These are phyloP conservation scores for Gautieria morchelliformis DNA, from an alignment of 768 basidiomycete species.

Conservation along the genomic window DNA sequence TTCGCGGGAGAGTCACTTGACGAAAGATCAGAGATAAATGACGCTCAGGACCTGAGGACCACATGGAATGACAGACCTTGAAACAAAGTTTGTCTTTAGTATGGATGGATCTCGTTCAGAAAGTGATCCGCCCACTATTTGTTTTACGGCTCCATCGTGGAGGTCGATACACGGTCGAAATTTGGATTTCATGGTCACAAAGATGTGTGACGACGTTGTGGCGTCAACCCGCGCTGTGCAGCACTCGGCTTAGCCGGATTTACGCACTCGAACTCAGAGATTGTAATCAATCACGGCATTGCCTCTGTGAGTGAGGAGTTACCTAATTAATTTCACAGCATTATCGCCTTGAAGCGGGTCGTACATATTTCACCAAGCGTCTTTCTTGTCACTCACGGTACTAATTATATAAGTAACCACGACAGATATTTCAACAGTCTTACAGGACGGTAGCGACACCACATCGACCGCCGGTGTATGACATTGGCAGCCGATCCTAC, in stretches of 20 bases:
- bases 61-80: slow-evolving; percentile 45
- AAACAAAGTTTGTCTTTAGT: slow-evolving; percentile 84
- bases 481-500: no score
- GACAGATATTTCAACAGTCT: not conserved
- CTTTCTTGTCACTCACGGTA: no score
- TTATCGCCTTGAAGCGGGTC: no score
- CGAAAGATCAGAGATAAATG: not conserved
- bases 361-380: no score
- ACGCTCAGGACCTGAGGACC: not conserved
- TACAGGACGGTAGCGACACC: not conserved
- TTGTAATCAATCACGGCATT: no score
- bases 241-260: no score
- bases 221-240: no score
- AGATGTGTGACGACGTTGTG: slow-evolving; percentile 8
- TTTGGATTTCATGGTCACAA: no score
- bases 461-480: no score
- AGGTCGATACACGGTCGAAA: slow-evolving; percentile 97
- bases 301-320: not conserved
- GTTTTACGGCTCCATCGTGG: slow-evolving; percentile 92
- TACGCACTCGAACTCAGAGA: no score
- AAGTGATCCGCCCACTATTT: slow-evolving; percentile 93
- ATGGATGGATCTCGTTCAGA: slow-evolving; percentile 50
- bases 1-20: slow-evolving; percentile 65
- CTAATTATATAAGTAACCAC: not conserved
- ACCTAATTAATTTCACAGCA: no score